Base-by-base conservation (phyloP, 768 basidiomycete genomes). In the Floccularia luteovirens region DNA sequence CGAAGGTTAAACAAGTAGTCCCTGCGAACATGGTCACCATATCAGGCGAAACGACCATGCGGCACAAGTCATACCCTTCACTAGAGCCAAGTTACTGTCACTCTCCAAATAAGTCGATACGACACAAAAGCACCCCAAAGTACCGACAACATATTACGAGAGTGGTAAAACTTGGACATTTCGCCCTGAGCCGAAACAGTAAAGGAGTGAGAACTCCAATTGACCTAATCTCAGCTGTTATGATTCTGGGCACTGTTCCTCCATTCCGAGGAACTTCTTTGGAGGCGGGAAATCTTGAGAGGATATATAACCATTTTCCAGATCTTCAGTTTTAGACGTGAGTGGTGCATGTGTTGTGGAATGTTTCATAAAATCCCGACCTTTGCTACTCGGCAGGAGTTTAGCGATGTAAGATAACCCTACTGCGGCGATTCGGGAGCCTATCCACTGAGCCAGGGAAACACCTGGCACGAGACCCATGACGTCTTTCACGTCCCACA, bases 401-500 rank as follows among this genome's bases (percentile, higher is more conserved):
- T 53, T 60, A 25, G 64, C 59, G 24, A 61, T 48, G 39, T 66
- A 74, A 17, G 73, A 67, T 31, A 86, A 55, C 13, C 79, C 69
- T 41, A 66, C 64, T 21, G 80, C 84, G 1, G 75, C 67, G 20
- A 82, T 57, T 35, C 86, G 70, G 35, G 77, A 71, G 34, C 69
- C 68, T 36, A 88, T 64, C 83, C 84, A 89, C 45, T 84, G 76
- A 1, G 73, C 72, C 31, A 81, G 58, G 6, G 75, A 70, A 44
- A 77, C 70, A 3, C 85, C 84, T 3, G 86, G 86, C 6, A 87
- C 54, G 28, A 88, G 71, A 25, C 79, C 77, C 51, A 87, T 65
- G 43, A 90, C 64, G 53, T 90, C 88, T 54, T 80, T 77, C 31
- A 86, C 66, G 48, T 90, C 85, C 84, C 83, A 89, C 27, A 84